These are phyloP conservation scores for Aspergillus japonicus DNA, from an alignment of 2,329 filamentous ascomycete species.

Conservation along the genomic window DNA sequence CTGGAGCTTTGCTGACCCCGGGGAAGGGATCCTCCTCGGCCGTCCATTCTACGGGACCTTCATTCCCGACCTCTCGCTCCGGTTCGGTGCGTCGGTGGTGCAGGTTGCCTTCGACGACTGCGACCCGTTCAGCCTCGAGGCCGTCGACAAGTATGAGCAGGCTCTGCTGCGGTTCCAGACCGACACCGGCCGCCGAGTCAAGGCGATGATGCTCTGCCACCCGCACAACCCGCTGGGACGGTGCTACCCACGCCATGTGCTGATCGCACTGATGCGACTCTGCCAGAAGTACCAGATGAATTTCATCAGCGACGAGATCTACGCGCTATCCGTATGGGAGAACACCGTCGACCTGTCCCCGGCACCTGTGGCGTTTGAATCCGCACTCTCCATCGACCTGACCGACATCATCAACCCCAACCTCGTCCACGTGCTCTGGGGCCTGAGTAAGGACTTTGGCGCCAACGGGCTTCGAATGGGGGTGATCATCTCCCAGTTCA, in stretches of 20 bases:
- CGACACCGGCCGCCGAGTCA: conserved; percentile 43
- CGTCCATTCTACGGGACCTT: conserved; percentile 50
- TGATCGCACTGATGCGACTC: conserved; percentile 48
- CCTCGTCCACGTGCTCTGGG: conserved; percentile 54
- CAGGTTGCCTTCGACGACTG: conserved; percentile 46
- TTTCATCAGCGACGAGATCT: conserved; percentile 60
- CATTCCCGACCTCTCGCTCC: conserved; percentile 45
- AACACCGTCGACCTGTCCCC: conserved; percentile 36
- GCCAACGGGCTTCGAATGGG: conserved; percentile 57
- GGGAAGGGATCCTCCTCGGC: conserved; percentile 38
- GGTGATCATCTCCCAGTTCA: conserved; percentile 51
- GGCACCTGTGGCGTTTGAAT: conserved; percentile 43
- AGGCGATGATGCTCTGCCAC: conserved; percentile 52
- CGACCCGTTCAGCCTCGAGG: conserved; percentile 45
- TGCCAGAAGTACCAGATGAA: conserved; percentile 54
- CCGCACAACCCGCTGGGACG: conserved; percentile 55
- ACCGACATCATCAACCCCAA: conserved; percentile 48
- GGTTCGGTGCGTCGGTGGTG: conserved; percentile 45
- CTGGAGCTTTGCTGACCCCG: conserved; percentile 33
- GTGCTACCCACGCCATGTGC: conserved; percentile 44
- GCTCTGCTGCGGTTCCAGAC: conserved; percentile 38
- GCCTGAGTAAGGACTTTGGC: conserved; percentile 54
- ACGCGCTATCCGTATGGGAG: conserved; percentile 54
- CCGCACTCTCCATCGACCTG: conserved; percentile 47
- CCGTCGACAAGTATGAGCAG: conserved; percentile 48